These are phyloP conservation scores for Thalassiosira exigua DNA, from an alignment of 352 stramenopile genomes.

Conservation along the genomic window DNA sequence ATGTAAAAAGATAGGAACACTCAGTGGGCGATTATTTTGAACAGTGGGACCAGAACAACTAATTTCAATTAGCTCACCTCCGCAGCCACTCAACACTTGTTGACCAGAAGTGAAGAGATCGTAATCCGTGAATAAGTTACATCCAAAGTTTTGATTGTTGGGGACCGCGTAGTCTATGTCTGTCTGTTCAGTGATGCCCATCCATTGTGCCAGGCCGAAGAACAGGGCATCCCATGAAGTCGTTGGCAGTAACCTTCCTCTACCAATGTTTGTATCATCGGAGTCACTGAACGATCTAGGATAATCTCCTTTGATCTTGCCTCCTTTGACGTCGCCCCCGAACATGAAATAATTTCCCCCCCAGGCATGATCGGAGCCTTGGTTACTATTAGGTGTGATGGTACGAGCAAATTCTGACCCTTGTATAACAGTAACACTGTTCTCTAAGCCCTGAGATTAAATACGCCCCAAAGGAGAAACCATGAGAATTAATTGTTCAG, in stretches of 20 bases:
- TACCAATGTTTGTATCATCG: slow-evolving; percentile 62
- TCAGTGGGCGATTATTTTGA: too few species aligned
- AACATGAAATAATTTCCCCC: slow-evolving; percentile 62
- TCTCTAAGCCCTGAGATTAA: slow-evolving; percentile 57
- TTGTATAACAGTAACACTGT: slow-evolving; percentile 64
- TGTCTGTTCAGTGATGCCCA: slow-evolving; percentile 49
- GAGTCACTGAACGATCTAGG: slow-evolving; percentile 57
- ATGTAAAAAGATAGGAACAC: too few species aligned
- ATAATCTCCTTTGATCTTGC: slow-evolving; percentile 72
- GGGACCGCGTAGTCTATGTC: slow-evolving; percentile 51
- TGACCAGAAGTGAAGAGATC: slow-evolving; percentile 31
- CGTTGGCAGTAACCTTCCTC: slow-evolving; percentile 59
- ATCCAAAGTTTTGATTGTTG: slow-evolving; percentile 50
- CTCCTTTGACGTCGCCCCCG: slow-evolving; percentile 69
- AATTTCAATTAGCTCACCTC: too few species aligned
- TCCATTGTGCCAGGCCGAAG: slow-evolving; percentile 60
- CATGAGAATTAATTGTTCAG: background rate
- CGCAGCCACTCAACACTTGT: slow-evolving; percentile 38
- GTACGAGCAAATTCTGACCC: slow-evolving; percentile 78
- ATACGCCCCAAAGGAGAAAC: slow-evolving; percentile 63
- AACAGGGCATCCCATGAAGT: slow-evolving; percentile 60
- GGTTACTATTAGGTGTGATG: slow-evolving; percentile 67
- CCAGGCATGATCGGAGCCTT: slow-evolving; percentile 72
- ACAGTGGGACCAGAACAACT: too few species aligned
- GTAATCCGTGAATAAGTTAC: slow-evolving; percentile 31